These are phyloP conservation scores for Mycena filopes DNA, from an alignment of 768 basidiomycete species.

Conservation along the genomic window DNA sequence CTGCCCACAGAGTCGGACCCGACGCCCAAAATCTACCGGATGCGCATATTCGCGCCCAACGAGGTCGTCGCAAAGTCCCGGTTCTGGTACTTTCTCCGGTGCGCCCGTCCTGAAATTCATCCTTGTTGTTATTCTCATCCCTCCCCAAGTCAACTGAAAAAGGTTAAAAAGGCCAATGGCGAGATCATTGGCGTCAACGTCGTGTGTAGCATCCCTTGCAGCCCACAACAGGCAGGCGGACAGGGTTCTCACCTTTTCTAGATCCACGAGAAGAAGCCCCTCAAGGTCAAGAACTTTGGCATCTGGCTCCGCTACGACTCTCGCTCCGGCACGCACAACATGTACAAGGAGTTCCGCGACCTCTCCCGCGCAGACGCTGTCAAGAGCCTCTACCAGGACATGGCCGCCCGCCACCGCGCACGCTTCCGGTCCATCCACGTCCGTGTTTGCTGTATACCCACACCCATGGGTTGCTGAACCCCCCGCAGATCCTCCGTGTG, in stretches of 20 bases:
- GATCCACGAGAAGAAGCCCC: slow-evolving; percentile 97
- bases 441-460: slow-evolving; percentile 40
- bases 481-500: slow-evolving; percentile 93
- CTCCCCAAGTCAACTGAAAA: slow-evolving; percentile 87
- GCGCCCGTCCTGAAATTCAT: slow-evolving; percentile 37
- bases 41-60: slow-evolving; percentile 99
- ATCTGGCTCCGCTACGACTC: slow-evolving; percentile 99
- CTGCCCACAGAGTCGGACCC: slow-evolving; percentile 94
- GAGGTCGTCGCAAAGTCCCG: slow-evolving; percentile 99
- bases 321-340: slow-evolving; percentile 99
- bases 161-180: slow-evolving; percentile 99
- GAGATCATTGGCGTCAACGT: slow-evolving; percentile 99
- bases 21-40: slow-evolving; percentile 98
- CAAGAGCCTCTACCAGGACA: slow-evolving; percentile 97
- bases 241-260: slow-evolving; percentile 65
- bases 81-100: slow-evolving; percentile 99
- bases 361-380: slow-evolving; percentile 95
- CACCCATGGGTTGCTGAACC: not conserved
- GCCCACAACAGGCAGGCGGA: slow-evolving; percentile 90
- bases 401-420: slow-evolving; percentile 99
- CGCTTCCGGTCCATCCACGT: slow-evolving; percentile 99
- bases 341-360: slow-evolving; percentile 99
- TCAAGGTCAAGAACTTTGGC: slow-evolving; percentile 99
- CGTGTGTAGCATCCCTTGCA: slow-evolving; percentile 86
- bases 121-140: not conserved